Evolutionary conservation across 1,139 yeast species (phyloP), one percentile per base, ranked within the genome.

Genomic region (Suhomyces panamericanus): DNA sequence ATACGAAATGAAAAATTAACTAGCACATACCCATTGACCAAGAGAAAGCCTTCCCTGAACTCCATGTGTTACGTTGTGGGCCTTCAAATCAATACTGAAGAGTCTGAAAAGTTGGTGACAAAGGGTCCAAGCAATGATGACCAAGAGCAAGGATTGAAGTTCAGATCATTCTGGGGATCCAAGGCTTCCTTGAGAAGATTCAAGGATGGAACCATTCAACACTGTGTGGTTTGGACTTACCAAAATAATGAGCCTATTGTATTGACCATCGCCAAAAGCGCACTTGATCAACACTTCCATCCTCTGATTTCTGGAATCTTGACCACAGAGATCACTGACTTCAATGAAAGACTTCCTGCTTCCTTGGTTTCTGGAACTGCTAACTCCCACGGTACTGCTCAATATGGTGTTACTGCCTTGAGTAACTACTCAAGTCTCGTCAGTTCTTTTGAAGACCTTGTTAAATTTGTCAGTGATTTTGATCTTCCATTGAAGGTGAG

Each of bases 121-220:
- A 86, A 81, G 57, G 99, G 98, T 2, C 97, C 98, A 3, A 79
- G 78, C 45, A 79, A 81, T 41, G 80, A 79, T 40, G 80, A 77
- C 35, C 74, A 72, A 27, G 83, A 80, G 38, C 83, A 77, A 28
- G 82, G 85, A 6, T 62, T 71, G 8, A 74, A 77, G 44, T 93
- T 95, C 69, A 80, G 88, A 54, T 71, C 81, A 5, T 91, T 93
- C 60, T 95, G 99, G 99, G 98, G 98, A 3, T 62, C 78, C 12
- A 84, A 80, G 55, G 83, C 96, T 0, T 89, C 95, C 13, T 73
- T 93, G 48, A 81, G 99, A 70, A 80, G 95, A 61, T 95, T 91
- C 68, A 85, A 84, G 60, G 96, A 91, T 63, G 98, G 98, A 28
- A 73, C 85, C 3, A 89, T 95, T 50, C 83, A 81, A 51, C 95